Conservation (phyloP, 176 grass and related monocot species). For the Puya raimondii region DNA sequence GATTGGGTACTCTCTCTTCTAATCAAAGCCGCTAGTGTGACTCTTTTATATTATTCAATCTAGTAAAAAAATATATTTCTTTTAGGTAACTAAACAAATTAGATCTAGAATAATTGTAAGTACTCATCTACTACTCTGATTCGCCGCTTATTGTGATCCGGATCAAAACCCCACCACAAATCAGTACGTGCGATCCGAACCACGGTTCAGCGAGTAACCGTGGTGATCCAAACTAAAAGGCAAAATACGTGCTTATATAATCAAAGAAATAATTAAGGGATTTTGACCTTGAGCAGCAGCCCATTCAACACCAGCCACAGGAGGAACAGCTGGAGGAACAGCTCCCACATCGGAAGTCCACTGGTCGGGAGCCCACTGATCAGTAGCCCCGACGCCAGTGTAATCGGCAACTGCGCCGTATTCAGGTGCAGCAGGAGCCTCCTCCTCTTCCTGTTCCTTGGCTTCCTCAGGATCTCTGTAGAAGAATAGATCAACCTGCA, state of each 20-base stretch:
- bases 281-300: conserved; percentile 42
- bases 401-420: conserved; percentile 45
- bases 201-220: no score
- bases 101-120: no score
- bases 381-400: conserved; percentile 30
- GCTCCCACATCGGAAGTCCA: conserved; percentile 46
- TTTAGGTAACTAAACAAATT: no score
- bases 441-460: conserved; percentile 85
- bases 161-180: no score
- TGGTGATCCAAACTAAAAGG: background rate
- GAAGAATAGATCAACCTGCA: conserved; percentile 87
- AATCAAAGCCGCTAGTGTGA: no score
- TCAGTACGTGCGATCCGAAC: no score
- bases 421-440: conserved; percentile 48
- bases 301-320: conserved; percentile 36
- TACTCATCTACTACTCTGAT: no score
- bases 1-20: no score
- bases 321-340: conserved; percentile 12
- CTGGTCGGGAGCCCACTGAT: conserved; percentile 56
- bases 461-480: conserved; percentile 91
- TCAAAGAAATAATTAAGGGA: background rate
- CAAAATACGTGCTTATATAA: background rate
- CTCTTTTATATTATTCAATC: no score
- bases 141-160: no score
- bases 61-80: no score